Percentiles rank a stretch among this genome's conserved stretches.
Conservation (phyloP, 1,284 basidiomycete genomes). For the Dichomitus squalens region DNA sequence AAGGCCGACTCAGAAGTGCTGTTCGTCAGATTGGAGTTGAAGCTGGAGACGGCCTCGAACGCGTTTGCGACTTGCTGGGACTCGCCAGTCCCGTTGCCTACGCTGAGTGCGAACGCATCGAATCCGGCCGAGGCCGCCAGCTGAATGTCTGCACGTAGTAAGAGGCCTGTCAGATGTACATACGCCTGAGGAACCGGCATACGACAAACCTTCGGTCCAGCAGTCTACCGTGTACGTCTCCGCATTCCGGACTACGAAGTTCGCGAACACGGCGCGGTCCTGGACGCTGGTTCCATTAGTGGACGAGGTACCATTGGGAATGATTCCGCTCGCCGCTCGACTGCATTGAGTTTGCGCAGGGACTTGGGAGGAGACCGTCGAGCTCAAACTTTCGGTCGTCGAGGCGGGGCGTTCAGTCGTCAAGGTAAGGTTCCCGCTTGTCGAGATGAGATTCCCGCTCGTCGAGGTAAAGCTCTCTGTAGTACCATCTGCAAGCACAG, state of each 20-base stretch:
- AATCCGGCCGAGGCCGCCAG: slow-evolving; percentile 43
- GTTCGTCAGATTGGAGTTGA: slow-evolving; percentile 11
- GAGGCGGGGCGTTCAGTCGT: no score
- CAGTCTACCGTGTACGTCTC: slow-evolving; percentile 38
- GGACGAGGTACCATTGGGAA: not conserved
- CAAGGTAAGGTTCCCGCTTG: no score
- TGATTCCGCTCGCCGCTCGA: not conserved
- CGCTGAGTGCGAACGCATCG: slow-evolving; percentile 47
- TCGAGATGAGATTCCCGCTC: no score
- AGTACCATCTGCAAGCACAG: no score
- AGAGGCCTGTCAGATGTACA: not conserved
- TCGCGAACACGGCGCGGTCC: slow-evolving; percentile 27
- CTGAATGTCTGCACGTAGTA: slow-evolving; percentile 40
- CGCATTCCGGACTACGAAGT: slow-evolving; percentile 44
- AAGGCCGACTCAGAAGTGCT: slow-evolving; percentile 35
- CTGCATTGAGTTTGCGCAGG: not conserved
- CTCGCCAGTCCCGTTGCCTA: slow-evolving; percentile 54
- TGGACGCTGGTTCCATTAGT: not conserved
- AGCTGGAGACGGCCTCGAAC: slow-evolving; percentile 26
- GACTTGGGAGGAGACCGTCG: not conserved
- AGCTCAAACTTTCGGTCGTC: no score
- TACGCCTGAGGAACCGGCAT: not conserved
- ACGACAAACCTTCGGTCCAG: slow-evolving; percentile 38
- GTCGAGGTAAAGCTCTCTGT: no score
- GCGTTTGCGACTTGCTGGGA: slow-evolving; percentile 49